Conservation (phyloP, 768 basidiomycete genomes). For the Suillus clintonianus region DNA sequence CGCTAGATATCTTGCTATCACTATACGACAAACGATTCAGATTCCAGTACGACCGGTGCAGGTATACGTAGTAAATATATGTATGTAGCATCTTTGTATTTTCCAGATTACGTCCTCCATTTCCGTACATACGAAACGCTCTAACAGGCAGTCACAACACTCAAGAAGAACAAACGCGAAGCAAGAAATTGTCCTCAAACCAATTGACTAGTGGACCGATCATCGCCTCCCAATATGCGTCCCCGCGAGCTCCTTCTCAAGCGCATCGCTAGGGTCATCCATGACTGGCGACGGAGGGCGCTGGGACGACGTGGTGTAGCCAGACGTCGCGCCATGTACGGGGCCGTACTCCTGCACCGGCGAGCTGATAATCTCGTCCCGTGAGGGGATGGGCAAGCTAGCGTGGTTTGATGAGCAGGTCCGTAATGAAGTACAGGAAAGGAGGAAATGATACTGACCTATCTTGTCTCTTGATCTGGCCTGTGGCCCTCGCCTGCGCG, state of each 20-base stretch:
- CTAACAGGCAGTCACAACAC: not conserved
- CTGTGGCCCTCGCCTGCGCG: slow-evolving; percentile 71
- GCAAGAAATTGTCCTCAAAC: not conserved
- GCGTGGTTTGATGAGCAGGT: not conserved
- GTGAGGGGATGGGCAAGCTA: slow-evolving; percentile 77
- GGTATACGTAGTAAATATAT: not conserved
- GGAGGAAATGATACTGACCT: slow-evolving; percentile 45
- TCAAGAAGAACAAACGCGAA: not conserved
- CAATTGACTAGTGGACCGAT: not conserved
- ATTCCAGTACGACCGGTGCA: not conserved
- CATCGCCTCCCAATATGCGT: slow-evolving; percentile 51
- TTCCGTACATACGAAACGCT: not conserved
- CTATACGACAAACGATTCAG: not conserved
- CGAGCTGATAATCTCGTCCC: slow-evolving; percentile 80
- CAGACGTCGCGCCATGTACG: slow-evolving; percentile 68
- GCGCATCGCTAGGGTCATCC: slow-evolving; percentile 83
- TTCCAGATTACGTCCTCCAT: not conserved
- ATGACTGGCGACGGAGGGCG: slow-evolving; percentile 69
- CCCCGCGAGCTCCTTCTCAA: slow-evolving; percentile 84
- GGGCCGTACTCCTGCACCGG: slow-evolving; percentile 64
- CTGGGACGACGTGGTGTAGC: slow-evolving; percentile 52
- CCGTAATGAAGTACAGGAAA: not conserved
- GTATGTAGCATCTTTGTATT: not conserved
- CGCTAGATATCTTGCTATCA: not conserved
- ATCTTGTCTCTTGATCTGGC: slow-evolving; percentile 76